A percentile compares a stretch with the other conserved stretches of the same genome.
Evolutionary conservation across 305 asterid species (phyloP).

Genomic region (Petunia hybrid): DNA sequence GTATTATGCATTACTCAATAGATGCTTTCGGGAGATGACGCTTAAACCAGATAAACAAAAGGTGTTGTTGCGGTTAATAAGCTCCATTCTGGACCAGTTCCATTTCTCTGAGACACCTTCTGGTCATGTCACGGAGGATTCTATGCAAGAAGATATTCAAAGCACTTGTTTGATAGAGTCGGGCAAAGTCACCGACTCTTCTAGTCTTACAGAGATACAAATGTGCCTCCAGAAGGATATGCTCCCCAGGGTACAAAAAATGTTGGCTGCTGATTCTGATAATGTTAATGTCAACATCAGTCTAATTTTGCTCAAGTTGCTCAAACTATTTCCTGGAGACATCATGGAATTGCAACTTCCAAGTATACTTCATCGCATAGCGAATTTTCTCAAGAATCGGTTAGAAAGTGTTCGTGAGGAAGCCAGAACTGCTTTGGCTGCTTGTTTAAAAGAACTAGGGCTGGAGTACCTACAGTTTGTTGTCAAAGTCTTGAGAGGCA

Average conservation of each 20-base stretch:
- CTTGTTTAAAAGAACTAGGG: conserved; percentile 89
- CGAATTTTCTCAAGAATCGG: conserved; percentile 82
- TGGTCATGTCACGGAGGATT: conserved; percentile 46
- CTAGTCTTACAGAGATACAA: conserved; percentile 53
- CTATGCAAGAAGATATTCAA: conserved; percentile 52
- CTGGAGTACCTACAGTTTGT: conserved; percentile 86
- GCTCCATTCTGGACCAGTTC: conserved; percentile 77
- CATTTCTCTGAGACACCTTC: conserved; percentile 62
- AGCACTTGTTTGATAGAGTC: conserved; percentile 52
- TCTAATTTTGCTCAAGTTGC: conserved; percentile 85
- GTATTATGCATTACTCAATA: conserved; percentile 64
- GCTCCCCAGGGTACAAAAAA: conserved; percentile 83
- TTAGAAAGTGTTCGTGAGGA: conserved; percentile 91
- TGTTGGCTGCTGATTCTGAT: conserved; percentile 71
- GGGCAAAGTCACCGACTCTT: conserved; percentile 40
- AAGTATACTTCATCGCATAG: conserved; percentile 85
- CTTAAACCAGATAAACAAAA: conserved; percentile 80
- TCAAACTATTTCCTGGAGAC: conserved; percentile 86
- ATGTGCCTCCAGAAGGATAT: conserved; percentile 59
- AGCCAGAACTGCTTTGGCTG: conserved; percentile 90
- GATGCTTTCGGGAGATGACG: conserved; percentile 80
- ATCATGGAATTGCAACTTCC: conserved; percentile 84
- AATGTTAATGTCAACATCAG: conserved; percentile 75
- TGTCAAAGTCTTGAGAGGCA: conserved; percentile 76
- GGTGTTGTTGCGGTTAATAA: conserved; percentile 69